Base-by-base conservation (phyloP, 805 yeast genomes). In the Wickerhamiella vanderwaltii region DNA sequence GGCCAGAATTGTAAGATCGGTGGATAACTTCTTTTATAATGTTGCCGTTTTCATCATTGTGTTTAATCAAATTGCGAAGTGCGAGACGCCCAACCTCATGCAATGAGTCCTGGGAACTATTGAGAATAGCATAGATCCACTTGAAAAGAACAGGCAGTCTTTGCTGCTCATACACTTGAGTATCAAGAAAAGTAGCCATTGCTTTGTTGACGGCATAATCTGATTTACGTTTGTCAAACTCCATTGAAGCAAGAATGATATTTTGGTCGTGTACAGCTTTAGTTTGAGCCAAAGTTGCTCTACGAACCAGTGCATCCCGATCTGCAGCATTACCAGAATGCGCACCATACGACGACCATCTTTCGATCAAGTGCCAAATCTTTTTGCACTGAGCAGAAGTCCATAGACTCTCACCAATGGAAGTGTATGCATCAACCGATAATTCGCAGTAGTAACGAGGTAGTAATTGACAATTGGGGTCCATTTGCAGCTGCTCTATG, bases 331-430 rank as follows among this genome's bases (percentile, higher is more conserved):
- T 54, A 1, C 66, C 55, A 6, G 73, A 68, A 18, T 75, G 66
- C 40, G 73, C 77, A 2, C 97, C 96, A 59, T 74, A 75, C 0
- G 94, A 94, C 58, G 95, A 86, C 99, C 99, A 91, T 56, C 84
- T 94, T 49, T 82, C 87, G 43, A 91, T 64, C 52, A 73, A 79
- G 35, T 77, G 73, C 62, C 85, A 87, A 47, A 93, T 81, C 2
- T 83, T 79, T 23, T 61, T 59, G n/a, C 56, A 59, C 28, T 46
- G 52, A 35, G 41, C 40, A n/a, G 28, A 48, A 35, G 24, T 39
- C 44, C 48, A 41, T 2, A 43, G 30, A 3, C 43, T 46, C 9
- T 61, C 53, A 4, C 59, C 46, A 33, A 51, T 15, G 9, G 47
- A 56, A 11, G 63, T 56, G 51, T 75, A 84, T n/a, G 82, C 74